These are phyloP conservation scores for Bruguiera sexangula DNA, from an alignment of 345 rosid genomes.

Conservation along the genomic window DNA sequence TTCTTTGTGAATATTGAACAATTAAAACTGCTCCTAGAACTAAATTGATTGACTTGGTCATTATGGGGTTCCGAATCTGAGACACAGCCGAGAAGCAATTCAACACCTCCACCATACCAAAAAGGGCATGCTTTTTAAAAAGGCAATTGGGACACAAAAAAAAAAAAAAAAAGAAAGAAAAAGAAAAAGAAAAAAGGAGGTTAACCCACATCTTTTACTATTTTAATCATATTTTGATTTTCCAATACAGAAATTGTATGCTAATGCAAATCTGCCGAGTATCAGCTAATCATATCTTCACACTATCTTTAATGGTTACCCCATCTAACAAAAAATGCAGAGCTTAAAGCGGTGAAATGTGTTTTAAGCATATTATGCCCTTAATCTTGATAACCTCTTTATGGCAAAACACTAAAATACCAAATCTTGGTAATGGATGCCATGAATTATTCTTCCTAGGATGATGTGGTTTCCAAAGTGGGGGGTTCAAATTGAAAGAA, in stretches of 20 bases:
- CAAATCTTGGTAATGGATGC: background rate
- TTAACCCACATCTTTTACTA: background rate
- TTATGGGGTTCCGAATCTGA: background rate
- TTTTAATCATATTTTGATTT: background rate
- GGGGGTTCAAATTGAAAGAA: slow-evolving; percentile 12
- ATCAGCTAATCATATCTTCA: background rate
- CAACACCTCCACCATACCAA: background rate
- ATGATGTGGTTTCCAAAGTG: slow-evolving; percentile 9
- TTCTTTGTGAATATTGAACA: background rate
- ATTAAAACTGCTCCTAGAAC: background rate
- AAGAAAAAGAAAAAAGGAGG: background rate
- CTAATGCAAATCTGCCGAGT: background rate
- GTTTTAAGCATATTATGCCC: background rate
- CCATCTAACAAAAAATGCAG: background rate
- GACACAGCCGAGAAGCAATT: background rate
- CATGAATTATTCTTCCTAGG: background rate
- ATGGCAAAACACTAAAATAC: background rate
- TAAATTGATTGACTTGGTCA: background rate
- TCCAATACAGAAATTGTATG: background rate
- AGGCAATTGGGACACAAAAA: background rate
- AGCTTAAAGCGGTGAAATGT: background rate
- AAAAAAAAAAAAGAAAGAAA: background rate
- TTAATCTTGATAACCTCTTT: background rate
- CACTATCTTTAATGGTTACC: background rate
- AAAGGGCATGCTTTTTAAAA: background rate